Conservation (phyloP, 2,329 filamentous ascomycete genomes). For the Pleomassaria siparia region DNA sequence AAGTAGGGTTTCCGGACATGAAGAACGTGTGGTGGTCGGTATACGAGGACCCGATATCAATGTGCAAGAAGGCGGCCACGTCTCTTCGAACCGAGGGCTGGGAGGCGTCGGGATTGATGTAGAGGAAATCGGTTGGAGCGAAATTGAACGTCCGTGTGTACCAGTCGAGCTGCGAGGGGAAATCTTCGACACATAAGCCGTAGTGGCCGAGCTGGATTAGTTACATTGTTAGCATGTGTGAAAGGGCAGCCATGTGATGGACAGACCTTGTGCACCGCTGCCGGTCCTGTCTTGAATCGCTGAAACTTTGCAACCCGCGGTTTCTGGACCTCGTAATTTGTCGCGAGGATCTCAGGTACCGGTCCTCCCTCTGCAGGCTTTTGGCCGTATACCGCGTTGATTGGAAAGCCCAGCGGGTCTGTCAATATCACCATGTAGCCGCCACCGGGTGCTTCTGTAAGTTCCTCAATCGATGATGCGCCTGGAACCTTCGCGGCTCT, state of each 20-base stretch:
- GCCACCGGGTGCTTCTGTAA: slow-evolving; percentile 55
- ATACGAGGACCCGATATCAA: slow-evolving; percentile 54
- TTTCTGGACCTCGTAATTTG: slow-evolving; percentile 47
- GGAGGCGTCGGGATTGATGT: slow-evolving; percentile 24
- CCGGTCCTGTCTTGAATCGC: slow-evolving; percentile 55
- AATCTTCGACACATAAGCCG: slow-evolving; percentile 45
- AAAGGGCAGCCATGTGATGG: neutral
- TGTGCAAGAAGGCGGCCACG: slow-evolving; percentile 55
- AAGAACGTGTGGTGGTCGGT: slow-evolving; percentile 61
- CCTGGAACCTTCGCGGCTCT: slow-evolving; percentile 52
- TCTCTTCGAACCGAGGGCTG: slow-evolving; percentile 27
- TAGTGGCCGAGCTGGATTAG: slow-evolving; percentile 52
- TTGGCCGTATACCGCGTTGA: slow-evolving; percentile 62
- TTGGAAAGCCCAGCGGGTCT: slow-evolving; percentile 57
- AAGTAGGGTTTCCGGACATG: slow-evolving; percentile 42
- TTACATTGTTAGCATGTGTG: neutral
- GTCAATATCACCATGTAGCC: slow-evolving; percentile 51
- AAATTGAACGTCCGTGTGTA: slow-evolving; percentile 53
- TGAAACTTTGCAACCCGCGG: slow-evolving; percentile 53
- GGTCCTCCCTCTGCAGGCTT: slow-evolving; percentile 45
- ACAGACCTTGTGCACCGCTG: slow-evolving; percentile 49
- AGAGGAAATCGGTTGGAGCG: slow-evolving; percentile 49
- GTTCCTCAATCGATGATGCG: slow-evolving; percentile 53
- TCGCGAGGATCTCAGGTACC: slow-evolving; percentile 53
- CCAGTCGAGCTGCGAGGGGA: slow-evolving; percentile 42